Base-by-base conservation (phyloP, 768 basidiomycete genomes). In the Boletus subcaerulescens region DNA sequence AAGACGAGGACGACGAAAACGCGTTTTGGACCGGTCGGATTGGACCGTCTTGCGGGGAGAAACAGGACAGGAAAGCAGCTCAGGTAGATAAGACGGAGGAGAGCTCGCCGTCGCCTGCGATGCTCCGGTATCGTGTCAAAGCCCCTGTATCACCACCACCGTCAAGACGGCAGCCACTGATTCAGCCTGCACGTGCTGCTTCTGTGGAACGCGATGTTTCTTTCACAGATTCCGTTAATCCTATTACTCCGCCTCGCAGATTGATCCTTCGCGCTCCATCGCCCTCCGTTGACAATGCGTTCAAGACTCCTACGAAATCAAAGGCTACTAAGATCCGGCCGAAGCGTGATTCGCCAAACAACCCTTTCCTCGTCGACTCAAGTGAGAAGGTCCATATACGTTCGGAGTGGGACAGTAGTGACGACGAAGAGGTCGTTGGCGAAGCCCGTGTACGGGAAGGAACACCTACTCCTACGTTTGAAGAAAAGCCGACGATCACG, bases 121-220 rank as follows among this genome's bases (percentile, higher is more conserved):
- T 71, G 71, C 64, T 68, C 64, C 56, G 41, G 4, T 65, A 59
- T 60, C 67, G 70, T 22, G 67, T 64, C 49, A 71, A 72, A 53
- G 77, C 77, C 40, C 80, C 82, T 1, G 78, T 84, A 18, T 87
- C 85, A 0, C 87, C 87, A 2, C 86, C 87, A 5, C 85, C 85
- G 1, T 88, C 86, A 3, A 74, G 83, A 59, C 75, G 84, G 15
- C 78, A 77, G 55, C 65, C 70, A 7, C 57, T 60, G 39, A 58
- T 68, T 29, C 62, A 66, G 31, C 62, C 66, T 50, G 44, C 61
- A 13, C 68, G 70, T 3, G 66, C 64, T 33, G 58, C 66, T 8
- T 68, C 70, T 11, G 53, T 62, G 32, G 64, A 68, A 39, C 59
- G 57, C 12, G 48, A 62, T 9, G 41, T 17, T 10, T 24, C 57